Evolutionary conservation across 2,329 filamentous ascomycete species (phyloP).

Genomic region (Penicillium freii): DNA sequence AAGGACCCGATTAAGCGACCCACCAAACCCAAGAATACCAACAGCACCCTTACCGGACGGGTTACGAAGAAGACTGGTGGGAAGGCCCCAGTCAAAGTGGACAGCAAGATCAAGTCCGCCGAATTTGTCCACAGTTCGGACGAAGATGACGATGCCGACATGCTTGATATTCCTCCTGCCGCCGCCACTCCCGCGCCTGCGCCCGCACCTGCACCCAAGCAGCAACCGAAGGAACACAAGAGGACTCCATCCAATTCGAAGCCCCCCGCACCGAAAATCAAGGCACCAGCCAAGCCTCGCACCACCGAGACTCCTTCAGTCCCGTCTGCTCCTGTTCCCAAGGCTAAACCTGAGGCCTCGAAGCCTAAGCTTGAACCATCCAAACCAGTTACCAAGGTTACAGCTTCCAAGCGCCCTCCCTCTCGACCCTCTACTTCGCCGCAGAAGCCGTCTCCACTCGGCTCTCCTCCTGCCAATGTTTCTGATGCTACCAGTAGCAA

Average conservation of each 20-base stretch:
- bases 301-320: constrained; percentile 13
- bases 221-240: constrained; percentile 19
- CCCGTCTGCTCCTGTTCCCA: constrained; percentile 25
- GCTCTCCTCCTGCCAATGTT: constrained; percentile 60
- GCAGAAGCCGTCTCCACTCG: constrained; percentile 61
- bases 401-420: constrained; percentile 38
- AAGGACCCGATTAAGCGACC: constrained; percentile 37
- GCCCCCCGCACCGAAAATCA: constrained; percentile 18
- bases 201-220: constrained; percentile 17
- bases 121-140: constrained; percentile 56
- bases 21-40: constrained; percentile 49
- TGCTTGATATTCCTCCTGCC: constrained; percentile 38
- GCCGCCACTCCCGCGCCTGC: constrained; percentile 2
- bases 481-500: constrained; percentile 54
- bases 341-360: constrained; percentile 14
- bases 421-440: constrained; percentile 52
- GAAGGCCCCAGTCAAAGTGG: constrained; percentile 38
- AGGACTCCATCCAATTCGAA: constrained; percentile 18
- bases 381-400: constrained; percentile 29
- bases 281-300: constrained; percentile 19
- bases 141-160: constrained; percentile 41
- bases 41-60: constrained; percentile 48
- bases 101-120: constrained; percentile 52
- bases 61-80: constrained; percentile 48
- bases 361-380: constrained; percentile 26